Evolutionary conservation across 176 grass and related monocot genomes (phyloP).

Genomic region (Musa beccarii): DNA sequence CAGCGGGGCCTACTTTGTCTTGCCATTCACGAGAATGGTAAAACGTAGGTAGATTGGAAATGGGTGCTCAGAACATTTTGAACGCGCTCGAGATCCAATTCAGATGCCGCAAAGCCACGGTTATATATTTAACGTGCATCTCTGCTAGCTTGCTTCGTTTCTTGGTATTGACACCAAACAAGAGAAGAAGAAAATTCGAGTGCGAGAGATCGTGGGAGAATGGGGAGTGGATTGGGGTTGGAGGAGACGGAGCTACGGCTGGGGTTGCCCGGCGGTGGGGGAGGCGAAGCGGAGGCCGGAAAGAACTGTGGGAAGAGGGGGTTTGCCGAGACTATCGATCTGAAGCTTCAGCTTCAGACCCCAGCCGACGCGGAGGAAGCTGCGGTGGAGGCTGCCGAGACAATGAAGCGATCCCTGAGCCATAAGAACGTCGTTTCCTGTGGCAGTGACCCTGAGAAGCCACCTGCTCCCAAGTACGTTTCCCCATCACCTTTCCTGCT

Average conservation of each 20-base stretch:
- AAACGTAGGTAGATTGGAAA: fast-evolving
- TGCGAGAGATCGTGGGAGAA: neutral
- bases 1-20: too few relatives aligned
- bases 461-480: slow-evolving; percentile 29
- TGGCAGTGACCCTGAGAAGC: slow-evolving; percentile 16
- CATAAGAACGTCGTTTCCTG: neutral
- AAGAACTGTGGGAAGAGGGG: slow-evolving; percentile 16
- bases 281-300: neutral
- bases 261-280: slow-evolving; percentile 14
- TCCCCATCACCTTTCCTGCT: too few relatives aligned
- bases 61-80: too few relatives aligned
- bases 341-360: slow-evolving; percentile 14
- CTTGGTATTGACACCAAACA: neutral
- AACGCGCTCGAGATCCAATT: too few relatives aligned
- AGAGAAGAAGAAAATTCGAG: neutral
- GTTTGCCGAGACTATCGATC: slow-evolving; percentile 17
- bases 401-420: slow-evolving; percentile 10
- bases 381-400: neutral
- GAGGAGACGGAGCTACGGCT: slow-evolving; percentile 23
- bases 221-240: slow-evolving; percentile 5
- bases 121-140: too few relatives aligned
- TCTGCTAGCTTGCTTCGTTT: neutral
- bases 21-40: too few relatives aligned
- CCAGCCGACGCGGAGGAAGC: neutral
- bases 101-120: too few relatives aligned